Percentiles rank a stretch among this genome's conserved stretches.
These are phyloP conservation scores for Sugiyamaella floridensis DNA, from an alignment of 805 yeast genomes.

Conservation along the genomic window DNA sequence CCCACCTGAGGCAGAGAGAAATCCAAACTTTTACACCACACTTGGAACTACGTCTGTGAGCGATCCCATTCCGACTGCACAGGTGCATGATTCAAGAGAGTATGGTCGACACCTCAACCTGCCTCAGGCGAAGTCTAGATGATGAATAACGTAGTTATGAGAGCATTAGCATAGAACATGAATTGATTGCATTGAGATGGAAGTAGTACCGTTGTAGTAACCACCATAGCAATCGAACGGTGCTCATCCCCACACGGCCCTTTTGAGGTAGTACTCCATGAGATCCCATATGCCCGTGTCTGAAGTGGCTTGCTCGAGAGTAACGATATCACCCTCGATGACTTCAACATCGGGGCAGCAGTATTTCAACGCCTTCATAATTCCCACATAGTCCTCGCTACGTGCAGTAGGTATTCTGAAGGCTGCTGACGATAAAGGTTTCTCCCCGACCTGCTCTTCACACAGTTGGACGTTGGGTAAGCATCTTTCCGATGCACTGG, in stretches of 20 bases:
- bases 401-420: constrained; percentile 11
- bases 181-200: neutral
- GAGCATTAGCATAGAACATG: neutral
- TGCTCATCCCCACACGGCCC: constrained; percentile 36
- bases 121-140: constrained; percentile 8
- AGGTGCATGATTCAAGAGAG: constrained; percentile 23
- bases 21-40: neutral
- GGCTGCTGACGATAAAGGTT: constrained; percentile 4
- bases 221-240: too few species aligned
- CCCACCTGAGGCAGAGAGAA: neutral
- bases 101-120: constrained; percentile 27
- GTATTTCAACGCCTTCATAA: constrained; percentile 2
- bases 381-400: neutral
- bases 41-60: neutral
- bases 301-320: constrained; percentile 32
- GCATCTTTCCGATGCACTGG: constrained; percentile 4
- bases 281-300: constrained; percentile 31
- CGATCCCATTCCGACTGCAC: constrained; percentile 24
- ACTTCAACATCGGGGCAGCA: constrained; percentile 20
- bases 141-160: neutral
- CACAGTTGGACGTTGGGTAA: neutral
- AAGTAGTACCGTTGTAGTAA: too few species aligned
- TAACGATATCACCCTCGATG: constrained; percentile 30
- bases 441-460: neutral
- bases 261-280: constrained; percentile 34